A percentile compares a stretch with the other conserved stretches of the same genome.
Evolutionary conservation across 129 eudicot genomes (phyloP).

Genomic region (sunflower (Helianthus annuus)): HanXRQr2.0-SUNRISE NC_035435.2:17095092-17095591

Average conservation of each 20-base stretch:
- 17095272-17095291: conserved; percentile 96
- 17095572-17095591: conserved; percentile 96
- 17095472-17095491: conserved; percentile 98
- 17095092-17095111: too few relatives aligned
- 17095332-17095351: conserved; percentile 76
- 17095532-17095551: neutral
- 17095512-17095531: neutral
- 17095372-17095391: neutral
- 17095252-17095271: conserved; percentile 8
- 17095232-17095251: neutral
- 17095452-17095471: conserved; percentile 98
- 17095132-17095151: too few relatives aligned
- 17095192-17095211: too few relatives aligned
- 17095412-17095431: neutral
- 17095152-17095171: too few relatives aligned
- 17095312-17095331: conserved; percentile 98
- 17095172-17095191: too few relatives aligned
- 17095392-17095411: neutral
- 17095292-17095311: conserved; percentile 98
- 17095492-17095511: conserved; percentile 83
- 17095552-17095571: conserved; percentile 67
- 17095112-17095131: too few relatives aligned
- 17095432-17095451: conserved; percentile 53
- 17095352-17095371: conserved; percentile 5
- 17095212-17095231: neutral